phyloP scores from a whole-genome alignment of 2,329 filamentous ascomycete species.

The Ophiostoma australiae region DNA sequence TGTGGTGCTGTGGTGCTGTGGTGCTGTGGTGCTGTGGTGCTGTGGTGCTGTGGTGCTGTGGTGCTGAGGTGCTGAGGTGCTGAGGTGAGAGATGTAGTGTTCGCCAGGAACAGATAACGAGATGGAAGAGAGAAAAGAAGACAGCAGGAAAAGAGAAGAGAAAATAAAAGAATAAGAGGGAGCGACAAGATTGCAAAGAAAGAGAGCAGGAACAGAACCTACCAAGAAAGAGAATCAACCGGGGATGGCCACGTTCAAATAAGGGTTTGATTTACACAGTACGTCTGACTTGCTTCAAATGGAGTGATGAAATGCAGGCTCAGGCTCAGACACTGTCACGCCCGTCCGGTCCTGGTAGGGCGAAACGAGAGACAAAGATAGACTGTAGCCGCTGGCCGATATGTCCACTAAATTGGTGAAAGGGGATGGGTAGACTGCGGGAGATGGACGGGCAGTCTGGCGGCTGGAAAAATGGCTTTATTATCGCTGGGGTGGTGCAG shows the following conservation, averaged over 20 bases:
- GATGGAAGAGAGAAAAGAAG: background rate
- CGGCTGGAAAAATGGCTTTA: background rate
- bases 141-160: too few species aligned
- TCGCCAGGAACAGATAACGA: slow-evolving; percentile 16
- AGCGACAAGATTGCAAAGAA: background rate
- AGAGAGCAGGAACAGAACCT: background rate
- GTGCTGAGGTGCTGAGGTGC: background rate
- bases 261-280: background rate
- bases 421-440: background rate
- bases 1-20: background rate
- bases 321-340: background rate
- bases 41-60: too few species aligned
- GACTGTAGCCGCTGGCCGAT: background rate
- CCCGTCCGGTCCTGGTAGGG: background rate
- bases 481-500: background rate
- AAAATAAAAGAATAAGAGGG: background rate
- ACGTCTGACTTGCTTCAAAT: background rate
- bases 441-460: background rate
- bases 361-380: slow-evolving; percentile 3
- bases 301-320: background rate
- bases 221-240: background rate
- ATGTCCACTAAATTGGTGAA: background rate
- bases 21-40: background rate
- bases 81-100: background rate
- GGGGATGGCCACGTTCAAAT: slow-evolving; percentile 8